Percentiles rank a stretch among this genome's conserved stretches.
Evolutionary conservation across 192 early-diverging fungal genomes (phyloP).

Genomic region (Backusella liffmaniae): DNA sequence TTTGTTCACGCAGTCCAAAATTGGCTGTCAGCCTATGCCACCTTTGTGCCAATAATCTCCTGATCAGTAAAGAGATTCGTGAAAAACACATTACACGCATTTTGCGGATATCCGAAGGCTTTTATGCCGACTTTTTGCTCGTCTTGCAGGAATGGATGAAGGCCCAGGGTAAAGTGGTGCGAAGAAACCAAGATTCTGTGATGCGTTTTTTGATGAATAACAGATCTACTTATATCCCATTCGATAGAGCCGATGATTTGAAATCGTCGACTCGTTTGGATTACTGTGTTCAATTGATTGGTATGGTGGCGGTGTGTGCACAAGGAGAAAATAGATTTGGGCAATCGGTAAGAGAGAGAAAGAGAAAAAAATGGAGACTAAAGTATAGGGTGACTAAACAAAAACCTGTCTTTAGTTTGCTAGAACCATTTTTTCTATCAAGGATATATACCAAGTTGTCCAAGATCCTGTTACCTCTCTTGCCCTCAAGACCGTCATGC

Average conservation of each 20-base stretch:
- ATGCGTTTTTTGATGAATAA: slow-evolving; percentile 26
- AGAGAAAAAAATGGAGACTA: too few species aligned
- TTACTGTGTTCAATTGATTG: slow-evolving; percentile 23
- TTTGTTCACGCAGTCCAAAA: background rate
- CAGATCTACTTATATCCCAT: slow-evolving; percentile 17
- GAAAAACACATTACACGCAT: slow-evolving; percentile 21
- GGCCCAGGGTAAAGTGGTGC: slow-evolving; percentile 16
- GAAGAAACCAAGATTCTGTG: slow-evolving; percentile 15
- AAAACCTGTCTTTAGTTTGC: slow-evolving; percentile 10
- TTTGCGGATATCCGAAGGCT: slow-evolving; percentile 8
- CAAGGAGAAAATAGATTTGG: slow-evolving; percentile 29
- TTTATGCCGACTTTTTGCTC: slow-evolving; percentile 15
- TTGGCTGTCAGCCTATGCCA: background rate
- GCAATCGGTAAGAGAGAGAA: slow-evolving; percentile 16
- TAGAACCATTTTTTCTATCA: slow-evolving; percentile 20
- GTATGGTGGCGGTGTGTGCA: slow-evolving; percentile 18
- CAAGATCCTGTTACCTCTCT: background rate
- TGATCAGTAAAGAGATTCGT: slow-evolving; percentile 8
- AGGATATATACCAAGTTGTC: slow-evolving; percentile 8
- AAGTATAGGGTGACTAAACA: too few species aligned
- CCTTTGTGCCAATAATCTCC: slow-evolving; percentile 17
- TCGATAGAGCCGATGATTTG: slow-evolving; percentile 13
- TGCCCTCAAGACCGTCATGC: slow-evolving; percentile 4
- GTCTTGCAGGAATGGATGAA: slow-evolving; percentile 26
- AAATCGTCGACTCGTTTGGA: slow-evolving; percentile 2